Evolutionary conservation across 1,284 basidiomycete species (phyloP).

Genomic region (Ustilago sp.): DNA sequence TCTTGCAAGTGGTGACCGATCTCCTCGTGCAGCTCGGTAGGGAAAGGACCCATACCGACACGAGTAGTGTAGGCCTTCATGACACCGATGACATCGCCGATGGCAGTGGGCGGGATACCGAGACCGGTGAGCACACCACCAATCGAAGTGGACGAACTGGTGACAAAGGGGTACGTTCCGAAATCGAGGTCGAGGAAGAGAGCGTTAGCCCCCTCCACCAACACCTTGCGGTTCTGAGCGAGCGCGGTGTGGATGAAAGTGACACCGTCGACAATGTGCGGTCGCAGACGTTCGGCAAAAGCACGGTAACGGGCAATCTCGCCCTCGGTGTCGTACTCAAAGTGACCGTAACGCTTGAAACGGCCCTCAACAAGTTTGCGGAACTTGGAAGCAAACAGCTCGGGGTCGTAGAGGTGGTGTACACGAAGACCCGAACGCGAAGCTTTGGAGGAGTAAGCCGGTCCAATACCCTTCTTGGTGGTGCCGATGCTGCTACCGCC

Average conservation of each 20-base stretch:
- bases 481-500: slow-evolving; percentile 93
- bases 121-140: slow-evolving; percentile 96
- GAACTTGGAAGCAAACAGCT: slow-evolving; percentile 90
- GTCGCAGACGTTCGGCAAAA: slow-evolving; percentile 85
- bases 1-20: slow-evolving; percentile 90
- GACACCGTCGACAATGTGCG: slow-evolving; percentile 89
- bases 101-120: slow-evolving; percentile 87
- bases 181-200: slow-evolving; percentile 98
- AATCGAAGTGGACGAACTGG: slow-evolving; percentile 89
- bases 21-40: slow-evolving; percentile 90
- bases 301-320: slow-evolving; percentile 91
- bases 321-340: slow-evolving; percentile 97
- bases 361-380: slow-evolving; percentile 94
- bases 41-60: slow-evolving; percentile 97
- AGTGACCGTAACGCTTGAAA: slow-evolving; percentile 97
- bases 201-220: slow-evolving; percentile 97
- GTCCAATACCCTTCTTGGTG: slow-evolving; percentile 97
- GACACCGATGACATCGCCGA: slow-evolving; percentile 89
- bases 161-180: slow-evolving; percentile 97
- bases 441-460: slow-evolving; percentile 97
- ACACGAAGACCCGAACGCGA: slow-evolving; percentile 94
- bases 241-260: slow-evolving; percentile 86
- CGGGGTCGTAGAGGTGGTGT: slow-evolving; percentile 93
- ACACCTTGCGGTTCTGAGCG: slow-evolving; percentile 78
- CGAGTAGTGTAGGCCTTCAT: slow-evolving; percentile 98